Evolutionary conservation across 768 basidiomycete species (phyloP), one percentile per base, ranked within the genome.

Genomic region (Amanita pallidorosea): DNA sequence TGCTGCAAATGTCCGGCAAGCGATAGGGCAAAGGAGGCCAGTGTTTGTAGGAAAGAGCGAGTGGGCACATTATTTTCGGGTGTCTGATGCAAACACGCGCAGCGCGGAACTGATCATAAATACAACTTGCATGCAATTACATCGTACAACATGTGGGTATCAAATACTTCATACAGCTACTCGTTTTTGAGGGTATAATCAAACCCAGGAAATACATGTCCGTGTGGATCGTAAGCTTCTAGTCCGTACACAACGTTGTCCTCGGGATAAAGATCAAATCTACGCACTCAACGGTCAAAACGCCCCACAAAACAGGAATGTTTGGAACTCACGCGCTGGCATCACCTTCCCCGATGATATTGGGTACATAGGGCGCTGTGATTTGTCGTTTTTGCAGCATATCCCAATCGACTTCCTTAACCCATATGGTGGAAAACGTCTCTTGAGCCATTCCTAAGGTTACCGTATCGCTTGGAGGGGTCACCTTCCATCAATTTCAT

Each of bases 401-500:
- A 44, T 76, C 76, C 93, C 93, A 97, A 56, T 91, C 85, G 18
- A 97, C 93, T 67, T 97, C 93, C 37, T 79, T 72, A 63, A 97
- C 97, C 94, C 94, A 98, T 78, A 63, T 97, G 95, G 15, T 80
- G 78, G 63, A 94, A 94, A 31, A 98, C 91, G 64, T 98, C 95
- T 27, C 81, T 84, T 5, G 85, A 86, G 17, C 93, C 95, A 58
- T 91, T 80, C 46, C 75, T 74, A 69, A 97, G 62, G 67, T 97
- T 98, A 0, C 95, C 95, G 56, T 89, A 85, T 9, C 95, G 81
- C 61, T 86, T 83, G 13, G 85, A 84, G 3, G 93, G 82, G 60
- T 99, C 90, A 34, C 79, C 71, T 54, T 94, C 93, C 76, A 98
- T 83, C 57, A 97, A 76, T 60, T 91, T 88, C 55, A 86, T 70